A percentile compares a stretch with the other conserved stretches of the same genome.
phyloP scores from a whole-genome alignment of 2,329 filamentous ascomycete species.

The Bipolaris oryzae region DNA sequence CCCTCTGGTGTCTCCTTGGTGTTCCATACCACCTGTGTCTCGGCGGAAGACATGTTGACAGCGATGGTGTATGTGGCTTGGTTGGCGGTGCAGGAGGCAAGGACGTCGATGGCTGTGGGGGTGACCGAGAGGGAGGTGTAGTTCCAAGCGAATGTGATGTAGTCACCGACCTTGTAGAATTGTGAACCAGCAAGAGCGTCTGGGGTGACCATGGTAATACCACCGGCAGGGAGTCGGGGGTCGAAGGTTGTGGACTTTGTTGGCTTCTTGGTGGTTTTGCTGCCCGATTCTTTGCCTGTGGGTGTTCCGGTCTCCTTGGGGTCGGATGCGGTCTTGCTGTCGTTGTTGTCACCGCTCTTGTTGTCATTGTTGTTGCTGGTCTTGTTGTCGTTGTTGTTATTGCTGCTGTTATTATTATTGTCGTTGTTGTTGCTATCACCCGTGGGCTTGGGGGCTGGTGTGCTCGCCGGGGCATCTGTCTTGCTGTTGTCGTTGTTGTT shows the following conservation, averaged over 20 bases:
- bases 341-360: slow-evolving; percentile 3
- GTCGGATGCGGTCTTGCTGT: slow-evolving; percentile 19
- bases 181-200: slow-evolving; percentile 55
- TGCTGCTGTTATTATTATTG: neutral
- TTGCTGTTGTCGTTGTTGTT: slow-evolving; percentile 17
- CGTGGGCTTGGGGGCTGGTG: slow-evolving; percentile 18
- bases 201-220: slow-evolving; percentile 67
- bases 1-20: slow-evolving; percentile 50
- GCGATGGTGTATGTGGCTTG: slow-evolving; percentile 66
- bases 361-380: neutral
- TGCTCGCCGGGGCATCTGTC: slow-evolving; percentile 23
- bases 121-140: slow-evolving; percentile 68
- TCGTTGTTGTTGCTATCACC: slow-evolving; percentile 17
- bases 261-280: slow-evolving; percentile 27
- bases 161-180: slow-evolving; percentile 69
- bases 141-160: slow-evolving; percentile 70
- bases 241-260: slow-evolving; percentile 53
- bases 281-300: slow-evolving; percentile 28
- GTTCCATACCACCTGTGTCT: slow-evolving; percentile 65
- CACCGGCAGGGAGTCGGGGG: slow-evolving; percentile 61
- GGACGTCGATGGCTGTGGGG: slow-evolving; percentile 64
- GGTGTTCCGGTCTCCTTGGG: slow-evolving; percentile 24
- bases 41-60: slow-evolving; percentile 61
- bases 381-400: neutral
- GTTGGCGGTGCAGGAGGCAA: slow-evolving; percentile 66